These are phyloP conservation scores for Rhizophagus sp. DNA, from an alignment of 192 early-diverging fungal genomes.

Conservation along the genomic window DNA sequence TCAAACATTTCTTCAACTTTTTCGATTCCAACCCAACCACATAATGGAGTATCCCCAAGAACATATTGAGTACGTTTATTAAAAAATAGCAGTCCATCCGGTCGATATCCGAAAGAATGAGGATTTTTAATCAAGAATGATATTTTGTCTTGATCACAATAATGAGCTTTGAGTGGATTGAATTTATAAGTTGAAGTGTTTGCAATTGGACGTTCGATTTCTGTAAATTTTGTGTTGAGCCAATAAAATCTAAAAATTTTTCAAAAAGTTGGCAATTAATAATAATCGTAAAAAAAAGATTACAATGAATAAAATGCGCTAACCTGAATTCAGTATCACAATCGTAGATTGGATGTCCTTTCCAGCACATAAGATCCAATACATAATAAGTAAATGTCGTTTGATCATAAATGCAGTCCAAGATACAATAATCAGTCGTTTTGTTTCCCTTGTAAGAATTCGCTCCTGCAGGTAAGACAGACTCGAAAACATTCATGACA, in stretches of 20 bases:
- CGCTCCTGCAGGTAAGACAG: slow-evolving; percentile 54
- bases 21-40: slow-evolving; percentile 52
- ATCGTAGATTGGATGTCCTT: slow-evolving; percentile 60
- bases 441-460: slow-evolving; percentile 46
- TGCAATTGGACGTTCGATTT: slow-evolving; percentile 43
- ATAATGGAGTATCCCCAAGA: slow-evolving; percentile 53
- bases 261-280: not conserved
- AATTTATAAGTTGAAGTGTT: slow-evolving; percentile 21
- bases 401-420: slow-evolving; percentile 60
- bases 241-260: slow-evolving; percentile 45
- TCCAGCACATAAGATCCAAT: slow-evolving; percentile 64
- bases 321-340: slow-evolving; percentile 63
- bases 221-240: slow-evolving; percentile 44
- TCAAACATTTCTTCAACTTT: slow-evolving; percentile 43
- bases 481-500: slow-evolving; percentile 49
- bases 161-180: slow-evolving; percentile 11
- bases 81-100: slow-evolving; percentile 57
- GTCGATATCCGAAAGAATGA: slow-evolving; percentile 32
- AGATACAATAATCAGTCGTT: slow-evolving; percentile 57
- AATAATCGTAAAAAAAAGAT: not conserved
- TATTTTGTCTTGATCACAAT: slow-evolving; percentile 6
- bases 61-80: slow-evolving; percentile 56
- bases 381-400: slow-evolving; percentile 54
- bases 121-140: slow-evolving; percentile 2
- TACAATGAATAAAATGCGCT: not conserved